These are phyloP conservation scores for Xylaria bambusicola DNA, from an alignment of 495 filamentous ascomycete species.

Conservation along the genomic window DNA sequence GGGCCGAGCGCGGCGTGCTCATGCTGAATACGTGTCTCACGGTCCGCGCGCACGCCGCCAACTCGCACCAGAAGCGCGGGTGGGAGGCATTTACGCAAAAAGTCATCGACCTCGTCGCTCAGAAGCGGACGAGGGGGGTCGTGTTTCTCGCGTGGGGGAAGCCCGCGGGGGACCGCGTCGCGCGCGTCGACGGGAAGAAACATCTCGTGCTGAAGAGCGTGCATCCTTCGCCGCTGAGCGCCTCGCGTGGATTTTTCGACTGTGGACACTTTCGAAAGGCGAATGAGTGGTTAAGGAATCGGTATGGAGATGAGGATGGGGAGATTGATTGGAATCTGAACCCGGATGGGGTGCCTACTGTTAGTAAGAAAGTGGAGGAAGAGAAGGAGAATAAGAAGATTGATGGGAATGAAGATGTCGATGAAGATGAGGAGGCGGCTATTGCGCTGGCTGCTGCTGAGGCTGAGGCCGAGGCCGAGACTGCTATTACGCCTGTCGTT, in stretches of 20 bases:
- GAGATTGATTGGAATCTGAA: slow-evolving; percentile 85
- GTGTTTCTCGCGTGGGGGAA: slow-evolving; percentile 94
- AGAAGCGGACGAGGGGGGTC: slow-evolving; percentile 72
- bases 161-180: slow-evolving; percentile 73
- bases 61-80: slow-evolving; percentile 76
- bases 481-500: slow-evolving; percentile 15
- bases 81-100: slow-evolving; percentile 94
- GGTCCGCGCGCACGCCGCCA: slow-evolving; percentile 82
- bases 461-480: no score
- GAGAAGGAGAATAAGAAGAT: slow-evolving; percentile 24
- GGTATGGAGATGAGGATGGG: slow-evolving; percentile 78
- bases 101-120: slow-evolving; percentile 82
- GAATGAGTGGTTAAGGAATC: slow-evolving; percentile 80
- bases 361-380: slow-evolving; percentile 13
- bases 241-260: slow-evolving; percentile 75
- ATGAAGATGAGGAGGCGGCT: slow-evolving; percentile 12
- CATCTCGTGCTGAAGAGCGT: slow-evolving; percentile 82
- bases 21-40: slow-evolving; percentile 93
- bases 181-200: slow-evolving; percentile 64
- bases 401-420: slow-evolving; percentile 17
- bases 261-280: slow-evolving; percentile 85
- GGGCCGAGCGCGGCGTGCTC: slow-evolving; percentile 89
- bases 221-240: slow-evolving; percentile 90
- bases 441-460: slow-evolving; percentile 18
- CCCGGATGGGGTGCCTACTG: neutral